A percentile compares a stretch with the other conserved stretches of the same genome.
phyloP scores from a whole-genome alignment of 2,329 filamentous ascomycete species.

The Talaromyces sp. region DNA sequence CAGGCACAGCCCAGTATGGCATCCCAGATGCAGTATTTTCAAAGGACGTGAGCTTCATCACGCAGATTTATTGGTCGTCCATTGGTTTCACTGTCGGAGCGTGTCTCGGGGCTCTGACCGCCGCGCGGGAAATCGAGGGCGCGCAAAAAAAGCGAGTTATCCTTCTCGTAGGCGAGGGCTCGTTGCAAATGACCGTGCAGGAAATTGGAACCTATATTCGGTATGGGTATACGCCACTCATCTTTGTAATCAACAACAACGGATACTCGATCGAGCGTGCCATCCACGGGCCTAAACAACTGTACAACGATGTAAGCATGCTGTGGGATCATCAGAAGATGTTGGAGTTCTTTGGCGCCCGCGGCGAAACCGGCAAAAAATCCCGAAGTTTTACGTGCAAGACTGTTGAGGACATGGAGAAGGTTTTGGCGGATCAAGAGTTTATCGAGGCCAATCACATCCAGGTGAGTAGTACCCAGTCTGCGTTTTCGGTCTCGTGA shows the following conservation, averaged over 20 bases:
- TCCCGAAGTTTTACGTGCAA: background rate
- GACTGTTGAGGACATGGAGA: constrained; percentile 5
- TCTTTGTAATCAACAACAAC: constrained; percentile 49
- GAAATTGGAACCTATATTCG: constrained; percentile 54
- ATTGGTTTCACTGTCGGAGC: constrained; percentile 24
- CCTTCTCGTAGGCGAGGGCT: constrained; percentile 10
- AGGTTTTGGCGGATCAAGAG: background rate
- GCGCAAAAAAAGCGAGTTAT: constrained; percentile 1
- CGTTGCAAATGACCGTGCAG: constrained; percentile 10
- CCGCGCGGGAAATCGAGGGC: constrained; percentile 9
- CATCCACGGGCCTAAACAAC: constrained; percentile 36
- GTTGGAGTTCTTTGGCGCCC: constrained; percentile 1
- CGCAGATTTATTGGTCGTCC: constrained; percentile 22
- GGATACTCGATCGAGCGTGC: constrained; percentile 46
- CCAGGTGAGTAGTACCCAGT: background rate
- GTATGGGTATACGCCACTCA: constrained; percentile 50
- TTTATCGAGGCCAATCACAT: background rate
- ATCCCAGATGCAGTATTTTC: background rate
- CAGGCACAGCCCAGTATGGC: constrained; percentile 5
- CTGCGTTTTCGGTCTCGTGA: too few species aligned
- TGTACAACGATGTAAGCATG: constrained; percentile 18
- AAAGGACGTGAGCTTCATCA: constrained; percentile 9
- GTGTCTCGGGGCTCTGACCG: constrained; percentile 16
- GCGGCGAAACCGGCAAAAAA: background rate
- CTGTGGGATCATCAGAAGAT: constrained; percentile 68